A percentile compares a stretch with the other conserved stretches of the same genome.
phyloP scores from a whole-genome alignment of 371 early-diverging fungal species.

The Rhizomucor pusillus region DNA sequence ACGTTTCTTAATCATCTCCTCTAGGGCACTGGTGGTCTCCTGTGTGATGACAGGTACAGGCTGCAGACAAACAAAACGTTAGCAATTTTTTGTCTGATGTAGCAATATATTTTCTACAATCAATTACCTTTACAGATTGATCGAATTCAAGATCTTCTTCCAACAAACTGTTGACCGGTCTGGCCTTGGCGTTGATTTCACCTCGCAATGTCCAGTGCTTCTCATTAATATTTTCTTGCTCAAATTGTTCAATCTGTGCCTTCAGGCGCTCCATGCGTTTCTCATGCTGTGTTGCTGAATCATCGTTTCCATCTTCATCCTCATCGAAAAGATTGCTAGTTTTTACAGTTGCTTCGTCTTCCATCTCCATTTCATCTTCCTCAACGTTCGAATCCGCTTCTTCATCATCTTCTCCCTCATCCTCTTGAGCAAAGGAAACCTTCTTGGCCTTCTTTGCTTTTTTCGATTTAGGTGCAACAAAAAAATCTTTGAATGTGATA shows the following conservation, averaged over 20 bases:
- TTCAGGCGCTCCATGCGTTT: constrained; percentile 35
- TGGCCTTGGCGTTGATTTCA: constrained; percentile 72
- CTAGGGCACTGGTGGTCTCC: constrained; percentile 83
- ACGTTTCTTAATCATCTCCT: constrained; percentile 91
- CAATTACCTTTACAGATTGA: constrained; percentile 64
- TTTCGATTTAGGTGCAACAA: not conserved
- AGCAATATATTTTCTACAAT: not conserved
- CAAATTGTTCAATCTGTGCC: constrained; percentile 75
- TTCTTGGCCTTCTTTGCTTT: not conserved
- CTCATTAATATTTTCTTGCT: constrained; percentile 79
- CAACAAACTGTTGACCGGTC: constrained; percentile 91
- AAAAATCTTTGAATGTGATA: constrained; percentile 1
- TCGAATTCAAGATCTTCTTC: constrained; percentile 95
- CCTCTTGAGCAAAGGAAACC: not conserved
- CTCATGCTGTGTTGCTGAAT: constrained; percentile 24
- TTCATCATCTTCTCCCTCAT: constrained; percentile 10
- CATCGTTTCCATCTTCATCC: constrained; percentile 46
- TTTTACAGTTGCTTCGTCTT: constrained; percentile 35
- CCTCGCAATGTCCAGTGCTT: constrained; percentile 91
- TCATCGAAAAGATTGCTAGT: constrained; percentile 56
- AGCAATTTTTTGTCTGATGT: not conserved
- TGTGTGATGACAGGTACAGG: constrained; percentile 95
- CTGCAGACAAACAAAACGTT: constrained; percentile 20
- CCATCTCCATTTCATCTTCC: constrained; percentile 42
- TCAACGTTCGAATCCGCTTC: constrained; percentile 48